Evolutionary conservation across 225 moss, liverwort and hornwort genomes (phyloP).

Genomic region (Pseudoscleropodium purum): DNA sequence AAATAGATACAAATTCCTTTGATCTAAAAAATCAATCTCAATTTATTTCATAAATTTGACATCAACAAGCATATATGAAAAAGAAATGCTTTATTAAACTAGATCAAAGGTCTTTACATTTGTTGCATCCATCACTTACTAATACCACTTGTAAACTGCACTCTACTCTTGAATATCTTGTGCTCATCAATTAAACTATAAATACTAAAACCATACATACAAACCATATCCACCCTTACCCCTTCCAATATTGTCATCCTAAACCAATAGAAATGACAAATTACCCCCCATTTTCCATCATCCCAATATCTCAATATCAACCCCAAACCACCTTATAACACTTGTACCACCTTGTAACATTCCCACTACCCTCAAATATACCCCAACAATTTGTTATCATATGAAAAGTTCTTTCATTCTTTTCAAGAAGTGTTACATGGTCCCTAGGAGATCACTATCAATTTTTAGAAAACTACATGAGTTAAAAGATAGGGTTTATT

Average conservation of each 20-base stretch:
- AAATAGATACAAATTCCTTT: neutral
- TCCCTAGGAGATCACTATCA: too few relatives aligned
- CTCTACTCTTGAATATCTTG: neutral
- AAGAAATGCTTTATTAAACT: accelerated
- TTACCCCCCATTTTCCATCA: accelerated
- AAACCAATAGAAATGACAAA: neutral
- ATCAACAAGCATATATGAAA: neutral
- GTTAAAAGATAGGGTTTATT: too few relatives aligned
- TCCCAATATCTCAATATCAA: neutral
- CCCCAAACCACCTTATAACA: neutral
- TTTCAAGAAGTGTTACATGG: accelerated
- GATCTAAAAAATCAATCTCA: neutral
- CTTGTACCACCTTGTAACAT: neutral
- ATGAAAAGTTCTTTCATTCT: accelerated
- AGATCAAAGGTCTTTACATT: neutral
- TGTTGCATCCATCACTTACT: neutral
- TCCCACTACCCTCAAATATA: neutral
- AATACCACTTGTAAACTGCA: neutral
- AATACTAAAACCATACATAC: neutral
- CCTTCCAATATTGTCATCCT: accelerated
- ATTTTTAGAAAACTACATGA: too few relatives aligned
- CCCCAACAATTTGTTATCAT: neutral
- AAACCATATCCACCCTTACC: neutral
- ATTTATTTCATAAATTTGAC: neutral
- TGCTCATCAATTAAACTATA: neutral